Evolutionary conservation across 352 stramenopile genomes (phyloP), one percentile per base, ranked within the genome.

Genomic region (Phytophthora capsici): DNA sequence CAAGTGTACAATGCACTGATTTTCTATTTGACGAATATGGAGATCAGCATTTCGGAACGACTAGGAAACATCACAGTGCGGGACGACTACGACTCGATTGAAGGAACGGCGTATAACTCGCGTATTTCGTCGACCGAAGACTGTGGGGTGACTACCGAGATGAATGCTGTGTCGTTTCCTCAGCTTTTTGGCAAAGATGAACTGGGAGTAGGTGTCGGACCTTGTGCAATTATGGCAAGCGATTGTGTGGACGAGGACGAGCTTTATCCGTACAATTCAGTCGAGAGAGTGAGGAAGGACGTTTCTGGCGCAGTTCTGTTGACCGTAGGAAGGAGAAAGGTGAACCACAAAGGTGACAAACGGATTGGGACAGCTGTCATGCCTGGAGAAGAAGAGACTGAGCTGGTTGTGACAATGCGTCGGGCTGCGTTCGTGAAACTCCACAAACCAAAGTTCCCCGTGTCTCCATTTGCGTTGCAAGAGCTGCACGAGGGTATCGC

Each of bases 211-310:
- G 50, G 45, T 4, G 30, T 66, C 3, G 51, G 40, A 6, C 50
- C 66, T 0, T 76, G 63, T 38, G 73, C 65, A 8, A 55, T 79
- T 8, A 43, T 66, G 17, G 48, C 63, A 1, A 57, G 49, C 4
- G 61, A 79, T 52, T 73, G 51, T 30, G 69, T 81, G 6, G 72
- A 81, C 20, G 58, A 76, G 12, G 75, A 84, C 23, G 75, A 80
- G 4, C 25, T 79, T 36, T 69, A 81, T 48, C 73, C 76, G 22
- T 85, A 85, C 40, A 55, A 60, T 1, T 61, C 74, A 0, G 25
- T 20, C 0, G 62, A 80, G 19, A 59, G 58, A 23, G 40, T 81
- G 23, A 66, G 72, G 19, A 77, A 83, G 34, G 71, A 83, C 26
- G 19, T 80, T 20, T 70, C 60, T 1, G 68, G 60, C 4, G 71